Evolutionary conservation across 1,139 yeast genomes (phyloP), one percentile per base, ranked within the genome.

Genomic region (Blastobotrys capitulatus): DNA sequence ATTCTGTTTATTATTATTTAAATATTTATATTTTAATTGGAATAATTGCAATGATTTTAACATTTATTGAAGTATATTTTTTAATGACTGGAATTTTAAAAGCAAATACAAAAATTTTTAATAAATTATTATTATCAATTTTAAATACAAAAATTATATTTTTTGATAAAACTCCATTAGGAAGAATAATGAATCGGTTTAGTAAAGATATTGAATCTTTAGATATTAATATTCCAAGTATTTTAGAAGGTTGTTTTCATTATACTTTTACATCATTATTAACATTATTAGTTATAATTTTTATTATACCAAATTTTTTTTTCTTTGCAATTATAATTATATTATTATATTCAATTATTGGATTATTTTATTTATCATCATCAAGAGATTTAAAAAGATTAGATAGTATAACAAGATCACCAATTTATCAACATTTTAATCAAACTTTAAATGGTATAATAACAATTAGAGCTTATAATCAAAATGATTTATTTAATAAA

Each of bases 171-270:
- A 92, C 98, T 1, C 98, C 98, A 16, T 77, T 86, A 60, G 98
- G 98, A 31, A 82, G 97, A 67, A 87, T 92, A 54, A 88, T 92
- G 94, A 92, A 92, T 69, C 79, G 98, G 65, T 92, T 94, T 65
- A 89, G 97, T 18, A 90, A 89, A 66, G 98, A 92, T 71, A 80
- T 92, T 54, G 97, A 90, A 68, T 81, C 92, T 15, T 79, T 89
- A 53, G 98, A 92, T 68, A 97, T 89, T 71, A 96, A 89, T 59
- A 73, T 90, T 18, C 46, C 46, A 8, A 13, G 16, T n/a, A 32
- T n/a, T 31, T 25, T 31, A 34, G 46, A 42, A 22, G 42, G 42
- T 6, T 25, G 36, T 9, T 38, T 38, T 18, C 41, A 43, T 27
- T 39, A 38, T 10, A 27, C 41, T n/a, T 34, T 39, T 32, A 47